Conservation (phyloP, 1,284 basidiomycete genomes). For the Papiliotrema laurentii region DNA sequence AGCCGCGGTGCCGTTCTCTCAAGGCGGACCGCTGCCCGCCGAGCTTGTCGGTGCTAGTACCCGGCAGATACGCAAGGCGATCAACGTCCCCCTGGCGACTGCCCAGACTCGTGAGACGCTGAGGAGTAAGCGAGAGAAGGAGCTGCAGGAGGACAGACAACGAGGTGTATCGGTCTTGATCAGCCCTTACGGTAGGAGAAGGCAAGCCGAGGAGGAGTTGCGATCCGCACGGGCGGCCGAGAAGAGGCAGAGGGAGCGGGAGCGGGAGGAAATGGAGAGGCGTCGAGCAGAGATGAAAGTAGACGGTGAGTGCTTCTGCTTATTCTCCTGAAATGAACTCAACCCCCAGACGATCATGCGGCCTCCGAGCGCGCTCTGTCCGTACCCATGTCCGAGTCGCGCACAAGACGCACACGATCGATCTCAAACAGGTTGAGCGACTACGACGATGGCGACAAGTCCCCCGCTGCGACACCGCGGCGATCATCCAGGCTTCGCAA, state of each 20-base stretch:
- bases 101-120: constrained; percentile 32
- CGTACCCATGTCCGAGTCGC: neutral
- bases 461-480: constrained; percentile 28
- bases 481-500: constrained; percentile 31
- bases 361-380: constrained; percentile 1
- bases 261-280: neutral
- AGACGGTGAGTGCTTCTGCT: too few relatives aligned
- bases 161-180: constrained; percentile 38
- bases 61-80: constrained; percentile 35
- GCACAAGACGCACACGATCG: constrained; percentile 3
- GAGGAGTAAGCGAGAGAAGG: constrained; percentile 24
- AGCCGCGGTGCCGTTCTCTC: constrained; percentile 6
- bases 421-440: constrained; percentile 11
- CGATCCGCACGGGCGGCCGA: constrained; percentile 23
- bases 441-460: constrained; percentile 11
- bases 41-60: constrained; percentile 37
- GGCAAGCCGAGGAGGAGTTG: constrained; percentile 26
- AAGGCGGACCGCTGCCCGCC: constrained; percentile 13
- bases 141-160: constrained; percentile 18
- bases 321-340: too few relatives aligned
- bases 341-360: neutral
- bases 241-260: neutral
- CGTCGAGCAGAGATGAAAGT: too few relatives aligned
- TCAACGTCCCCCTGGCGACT: constrained; percentile 42
- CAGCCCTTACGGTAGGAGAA: constrained; percentile 43